A percentile compares a stretch with the other conserved stretches of the same genome.
phyloP scores from a whole-genome alignment of 2,329 filamentous ascomycete species.

The Pseudogymnoascus sp. region DNA sequence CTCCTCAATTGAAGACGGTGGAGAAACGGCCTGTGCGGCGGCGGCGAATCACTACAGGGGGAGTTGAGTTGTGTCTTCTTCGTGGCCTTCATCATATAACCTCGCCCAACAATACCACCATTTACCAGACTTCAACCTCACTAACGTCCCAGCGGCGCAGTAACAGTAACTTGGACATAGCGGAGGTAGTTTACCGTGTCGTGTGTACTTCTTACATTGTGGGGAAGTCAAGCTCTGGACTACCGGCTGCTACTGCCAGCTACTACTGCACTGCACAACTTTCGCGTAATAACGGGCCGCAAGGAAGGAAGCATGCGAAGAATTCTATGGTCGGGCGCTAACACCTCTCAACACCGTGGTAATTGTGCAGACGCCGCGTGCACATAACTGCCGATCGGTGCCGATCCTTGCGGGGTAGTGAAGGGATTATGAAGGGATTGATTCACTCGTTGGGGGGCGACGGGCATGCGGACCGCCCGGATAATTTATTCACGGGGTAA shows the following conservation, averaged over 20 bases:
- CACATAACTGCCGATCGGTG: not conserved
- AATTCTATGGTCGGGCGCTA: not conserved
- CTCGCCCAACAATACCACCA: not conserved
- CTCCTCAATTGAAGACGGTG: not conserved
- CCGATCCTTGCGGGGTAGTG: slow-evolving; percentile 8
- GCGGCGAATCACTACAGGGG: not conserved
- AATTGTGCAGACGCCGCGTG: slow-evolving; percentile 3
- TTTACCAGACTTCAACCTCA: not conserved
- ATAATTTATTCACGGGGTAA: not conserved
- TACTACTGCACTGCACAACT: not conserved
- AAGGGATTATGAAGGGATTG: not conserved
- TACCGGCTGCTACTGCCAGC: not conserved
- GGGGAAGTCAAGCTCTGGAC: not conserved
- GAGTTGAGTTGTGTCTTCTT: too few relatives aligned
- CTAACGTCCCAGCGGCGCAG: not conserved
- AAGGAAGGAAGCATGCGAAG: not conserved
- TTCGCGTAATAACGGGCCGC: slow-evolving; percentile 7
- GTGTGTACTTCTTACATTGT: too few relatives aligned
- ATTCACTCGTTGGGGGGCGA: not conserved
- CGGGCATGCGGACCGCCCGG: slow-evolving; percentile 1
- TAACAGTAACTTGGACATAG: not conserved
- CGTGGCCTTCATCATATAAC: not conserved
- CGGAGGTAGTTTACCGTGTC: not conserved
- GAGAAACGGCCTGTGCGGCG: not conserved
- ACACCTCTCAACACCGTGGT: not conserved